A percentile compares a stretch with the other conserved stretches of the same genome.
phyloP scores from a whole-genome alignment of 176 grass and related monocot genomes.

The Pharus latifolius region DNA sequence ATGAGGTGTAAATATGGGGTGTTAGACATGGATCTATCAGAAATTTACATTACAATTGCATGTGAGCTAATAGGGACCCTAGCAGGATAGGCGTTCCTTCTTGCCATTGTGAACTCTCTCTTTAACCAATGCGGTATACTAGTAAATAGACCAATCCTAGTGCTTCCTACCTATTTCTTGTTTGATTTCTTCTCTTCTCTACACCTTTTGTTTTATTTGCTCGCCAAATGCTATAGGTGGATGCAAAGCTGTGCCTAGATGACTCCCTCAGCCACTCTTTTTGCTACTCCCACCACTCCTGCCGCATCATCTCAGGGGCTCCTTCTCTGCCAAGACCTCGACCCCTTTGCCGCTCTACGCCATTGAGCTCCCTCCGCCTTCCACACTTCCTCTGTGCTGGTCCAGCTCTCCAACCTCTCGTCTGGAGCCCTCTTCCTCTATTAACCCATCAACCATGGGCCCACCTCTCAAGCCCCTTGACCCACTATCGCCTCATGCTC shows the following conservation, averaged over 20 bases:
- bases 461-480: conserved; percentile 74
- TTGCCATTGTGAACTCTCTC: no score
- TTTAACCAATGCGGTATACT: no score
- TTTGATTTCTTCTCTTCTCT: no score
- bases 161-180: not conserved
- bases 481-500: conserved; percentile 56
- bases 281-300: conserved; percentile 52
- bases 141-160: no score
- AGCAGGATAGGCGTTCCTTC: no score
- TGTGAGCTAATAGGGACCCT: no score
- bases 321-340: conserved; percentile 58
- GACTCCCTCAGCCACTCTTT: conserved; percentile 89
- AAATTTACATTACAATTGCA: no score
- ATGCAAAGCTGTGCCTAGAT: conserved; percentile 41
- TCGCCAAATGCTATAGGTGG: conserved; percentile 68
- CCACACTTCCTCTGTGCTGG: conserved; percentile 51
- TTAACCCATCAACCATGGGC: conserved; percentile 53
- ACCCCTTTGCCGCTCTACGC: conserved; percentile 62
- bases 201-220: not conserved
- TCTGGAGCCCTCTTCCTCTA: conserved; percentile 44
- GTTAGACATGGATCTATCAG: no score
- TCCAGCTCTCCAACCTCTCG: conserved; percentile 56
- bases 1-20: no score
- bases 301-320: conserved; percentile 41
- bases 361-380: conserved; percentile 31